A percentile compares a stretch with the other conserved stretches of the same genome.
Evolutionary conservation across 176 grass and related monocot species (phyloP).

Genomic region (Triticum monococcum): DNA sequence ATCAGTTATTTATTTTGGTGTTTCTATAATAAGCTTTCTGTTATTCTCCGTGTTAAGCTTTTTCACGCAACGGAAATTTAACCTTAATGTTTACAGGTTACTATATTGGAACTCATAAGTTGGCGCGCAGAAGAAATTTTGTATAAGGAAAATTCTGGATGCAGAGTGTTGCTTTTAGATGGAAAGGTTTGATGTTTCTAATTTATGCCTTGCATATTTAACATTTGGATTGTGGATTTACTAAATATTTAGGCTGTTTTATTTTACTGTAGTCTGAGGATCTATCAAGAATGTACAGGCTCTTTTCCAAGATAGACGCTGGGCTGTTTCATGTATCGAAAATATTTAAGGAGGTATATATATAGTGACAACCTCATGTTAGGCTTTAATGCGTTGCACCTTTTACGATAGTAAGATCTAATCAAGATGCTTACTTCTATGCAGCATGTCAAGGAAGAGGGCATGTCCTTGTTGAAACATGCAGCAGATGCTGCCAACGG

Average conservation of each 20-base stretch:
- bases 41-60: background rate
- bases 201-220: background rate
- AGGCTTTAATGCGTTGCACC: background rate
- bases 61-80: conserved; percentile 9
- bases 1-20: background rate
- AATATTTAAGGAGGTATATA: conserved; percentile 68
- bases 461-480: conserved; percentile 61
- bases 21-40: background rate
- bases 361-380: background rate
- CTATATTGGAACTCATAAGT: conserved; percentile 53
- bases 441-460: conserved; percentile 71
- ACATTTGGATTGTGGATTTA: background rate
- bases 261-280: conserved; percentile 51
- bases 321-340: conserved; percentile 51
- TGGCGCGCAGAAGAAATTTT: conserved; percentile 50
- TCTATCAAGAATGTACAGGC: conserved; percentile 77
- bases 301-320: conserved; percentile 57
- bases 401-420: background rate
- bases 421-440: conserved; percentile 2
- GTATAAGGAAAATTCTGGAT: conserved; percentile 71
- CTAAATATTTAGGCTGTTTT: background rate
- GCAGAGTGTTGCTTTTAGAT: conserved; percentile 63
- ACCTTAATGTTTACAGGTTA: conserved; percentile 40
- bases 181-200: conserved; percentile 52
- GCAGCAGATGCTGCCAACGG: conserved; percentile 54